Percentiles rank a stretch among this genome's conserved stretches.
These are phyloP conservation scores for Fistulifera solaris DNA, from an alignment of 108 stramenopile species.

Conservation along the genomic window DNA sequence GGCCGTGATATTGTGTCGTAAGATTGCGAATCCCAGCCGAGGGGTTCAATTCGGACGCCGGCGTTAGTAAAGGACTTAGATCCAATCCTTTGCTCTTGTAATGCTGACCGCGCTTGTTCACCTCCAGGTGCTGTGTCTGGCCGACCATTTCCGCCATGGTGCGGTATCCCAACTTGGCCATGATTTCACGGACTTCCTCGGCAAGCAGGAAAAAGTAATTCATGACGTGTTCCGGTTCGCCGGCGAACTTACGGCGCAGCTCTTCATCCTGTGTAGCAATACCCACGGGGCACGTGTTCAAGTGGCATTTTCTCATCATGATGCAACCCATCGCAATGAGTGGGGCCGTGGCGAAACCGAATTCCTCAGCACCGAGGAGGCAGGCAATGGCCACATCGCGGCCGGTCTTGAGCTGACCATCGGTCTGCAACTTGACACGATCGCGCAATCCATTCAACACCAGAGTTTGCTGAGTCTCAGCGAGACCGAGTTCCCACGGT, in stretches of 20 bases:
- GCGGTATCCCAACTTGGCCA: constrained; percentile 93
- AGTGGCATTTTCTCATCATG: constrained; percentile 96
- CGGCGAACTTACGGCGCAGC: constrained; percentile 88
- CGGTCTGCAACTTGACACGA: constrained; percentile 86
- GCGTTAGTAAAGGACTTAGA: constrained; percentile 84
- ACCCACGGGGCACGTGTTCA: constrained; percentile 95
- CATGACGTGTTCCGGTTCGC: constrained; percentile 95
- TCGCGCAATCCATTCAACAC: constrained; percentile 88
- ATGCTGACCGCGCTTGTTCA: constrained; percentile 80
- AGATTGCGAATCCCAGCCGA: constrained; percentile 67
- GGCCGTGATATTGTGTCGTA: constrained; percentile 80
- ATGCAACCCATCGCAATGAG: constrained; percentile 93
- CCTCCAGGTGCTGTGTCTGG: constrained; percentile 87
- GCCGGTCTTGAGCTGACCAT: constrained; percentile 92
- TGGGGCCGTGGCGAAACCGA: constrained; percentile 89
- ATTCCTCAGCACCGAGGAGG: constrained; percentile 90
- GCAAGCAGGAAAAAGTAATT: constrained; percentile 95
- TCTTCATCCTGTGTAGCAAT: constrained; percentile 97
- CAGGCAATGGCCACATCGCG: constrained; percentile 91
- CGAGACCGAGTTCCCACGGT: constrained; percentile 94
- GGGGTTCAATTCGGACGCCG: constrained; percentile 88
- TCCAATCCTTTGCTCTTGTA: constrained; percentile 96
- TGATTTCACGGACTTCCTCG: constrained; percentile 91
- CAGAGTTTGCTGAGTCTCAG: constrained; percentile 92
- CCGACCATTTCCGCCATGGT: constrained; percentile 94